Evolutionary conservation across 805 yeast genomes (phyloP).

Genomic region (Jamesozyma gamospora): DNA sequence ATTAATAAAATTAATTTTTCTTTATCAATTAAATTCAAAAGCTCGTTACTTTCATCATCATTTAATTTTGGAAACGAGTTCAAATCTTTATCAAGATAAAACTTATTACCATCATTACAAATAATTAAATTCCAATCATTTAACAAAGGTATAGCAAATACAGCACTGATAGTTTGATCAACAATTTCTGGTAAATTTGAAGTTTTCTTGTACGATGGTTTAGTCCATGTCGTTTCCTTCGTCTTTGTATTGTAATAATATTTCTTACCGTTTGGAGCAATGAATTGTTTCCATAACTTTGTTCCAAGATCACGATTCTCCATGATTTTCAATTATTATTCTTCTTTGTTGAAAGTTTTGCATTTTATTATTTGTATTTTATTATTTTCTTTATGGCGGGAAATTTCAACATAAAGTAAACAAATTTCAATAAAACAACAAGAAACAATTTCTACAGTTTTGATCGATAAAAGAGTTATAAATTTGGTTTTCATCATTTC

Average conservation of each 20-base stretch:
- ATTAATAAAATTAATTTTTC: conserved; percentile 18
- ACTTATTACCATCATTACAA: conserved; percentile 34
- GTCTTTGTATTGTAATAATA: conserved; percentile 33
- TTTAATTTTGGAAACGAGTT: conserved; percentile 21
- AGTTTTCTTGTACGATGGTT: too few relatives aligned
- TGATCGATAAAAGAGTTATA: too few relatives aligned
- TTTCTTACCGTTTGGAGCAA: conserved; percentile 30
- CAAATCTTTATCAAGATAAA: conserved; percentile 29
- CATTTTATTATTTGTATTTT: too few relatives aligned
- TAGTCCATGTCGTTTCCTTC: conserved; percentile 32
- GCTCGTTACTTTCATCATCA: conserved; percentile 21
- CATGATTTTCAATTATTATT: not conserved
- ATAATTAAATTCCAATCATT: conserved; percentile 37
- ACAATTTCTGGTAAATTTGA: too few relatives aligned
- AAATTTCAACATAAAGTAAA: too few relatives aligned
- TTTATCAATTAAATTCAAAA: conserved; percentile 24
- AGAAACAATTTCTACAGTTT: too few relatives aligned
- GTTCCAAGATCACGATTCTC: not conserved
- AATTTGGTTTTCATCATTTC: too few relatives aligned
- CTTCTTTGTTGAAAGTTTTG: too few relatives aligned
- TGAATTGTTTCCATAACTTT: conserved; percentile 30
- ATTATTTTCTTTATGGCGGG: too few relatives aligned
- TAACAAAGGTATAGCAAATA: conserved; percentile 12
- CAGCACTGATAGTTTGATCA: conserved; percentile 6
- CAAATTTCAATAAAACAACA: too few relatives aligned